Evolutionary conservation across 2,329 filamentous ascomycete species (phyloP).

Genomic region (Verticillium nonalfalfae): DNA sequence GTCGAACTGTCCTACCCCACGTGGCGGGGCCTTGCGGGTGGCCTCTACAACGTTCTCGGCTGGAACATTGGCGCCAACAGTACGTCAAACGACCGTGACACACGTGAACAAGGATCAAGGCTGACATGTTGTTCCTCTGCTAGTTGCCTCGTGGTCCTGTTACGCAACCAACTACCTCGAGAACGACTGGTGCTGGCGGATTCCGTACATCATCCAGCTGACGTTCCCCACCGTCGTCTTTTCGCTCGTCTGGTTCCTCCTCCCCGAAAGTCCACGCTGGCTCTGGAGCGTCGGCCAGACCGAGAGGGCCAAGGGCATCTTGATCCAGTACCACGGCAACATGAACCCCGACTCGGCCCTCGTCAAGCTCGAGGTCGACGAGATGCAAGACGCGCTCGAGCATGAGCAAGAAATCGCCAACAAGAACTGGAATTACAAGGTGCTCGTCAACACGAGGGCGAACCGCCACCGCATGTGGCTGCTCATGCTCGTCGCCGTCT

Average conservation of each 20-base stretch:
- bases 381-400: conserved; percentile 39
- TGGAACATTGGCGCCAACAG: conserved; percentile 14
- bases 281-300: conserved; percentile 27
- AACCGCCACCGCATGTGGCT: conserved; percentile 42
- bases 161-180: conserved; percentile 36
- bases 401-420: conserved; percentile 29
- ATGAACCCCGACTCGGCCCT: conserved; percentile 26
- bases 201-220: conserved; percentile 36
- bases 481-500: conserved; percentile 38
- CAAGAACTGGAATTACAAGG: conserved; percentile 31
- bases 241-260: conserved; percentile 31
- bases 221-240: conserved; percentile 34
- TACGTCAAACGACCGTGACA: background rate
- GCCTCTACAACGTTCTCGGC: conserved; percentile 12
- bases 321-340: conserved; percentile 34
- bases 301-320: conserved; percentile 18
- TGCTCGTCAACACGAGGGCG: conserved; percentile 37
- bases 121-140: too few relatives aligned
- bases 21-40: conserved; percentile 12
- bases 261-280: conserved; percentile 42
- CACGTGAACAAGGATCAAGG: background rate
- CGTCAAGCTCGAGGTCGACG: conserved; percentile 31
- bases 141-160: conserved; percentile 34
- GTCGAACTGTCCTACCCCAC: conserved; percentile 14
- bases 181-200: conserved; percentile 42